A percentile compares a stretch with the other conserved stretches of the same genome.
These are phyloP conservation scores for Eucalyptus cloeziana DNA, from an alignment of 345 rosid genomes.

Conservation along the genomic window DNA sequence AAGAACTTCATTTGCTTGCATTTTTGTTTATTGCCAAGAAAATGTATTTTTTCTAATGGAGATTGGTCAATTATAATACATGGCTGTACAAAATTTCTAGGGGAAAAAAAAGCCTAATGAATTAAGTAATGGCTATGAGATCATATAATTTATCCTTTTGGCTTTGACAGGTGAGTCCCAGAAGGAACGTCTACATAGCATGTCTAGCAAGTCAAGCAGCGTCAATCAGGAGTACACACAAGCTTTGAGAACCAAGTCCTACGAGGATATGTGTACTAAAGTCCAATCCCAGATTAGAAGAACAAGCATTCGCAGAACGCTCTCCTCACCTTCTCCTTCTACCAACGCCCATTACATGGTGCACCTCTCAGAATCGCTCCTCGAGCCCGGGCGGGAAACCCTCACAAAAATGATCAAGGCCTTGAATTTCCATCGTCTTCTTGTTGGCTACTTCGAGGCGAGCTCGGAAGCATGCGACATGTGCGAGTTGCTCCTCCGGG, in stretches of 20 bases:
- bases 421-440: constrained; percentile 24
- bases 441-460: constrained; percentile 42
- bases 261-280: constrained; percentile 50
- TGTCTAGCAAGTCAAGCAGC: constrained; percentile 13
- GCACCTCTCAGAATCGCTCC: constrained; percentile 51
- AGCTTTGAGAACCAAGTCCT: constrained; percentile 77
- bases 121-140: not conserved
- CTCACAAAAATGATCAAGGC: constrained; percentile 17
- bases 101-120: not conserved
- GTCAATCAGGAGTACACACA: constrained; percentile 75
- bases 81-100: not conserved
- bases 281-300: constrained; percentile 34
- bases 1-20: not conserved
- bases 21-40: not conserved
- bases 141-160: not conserved
- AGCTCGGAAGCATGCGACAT: constrained; percentile 41
- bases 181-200: not conserved
- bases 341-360: not conserved
- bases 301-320: constrained; percentile 4
- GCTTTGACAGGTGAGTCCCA: not conserved
- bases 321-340: not conserved
- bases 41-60: not conserved
- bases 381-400: constrained; percentile 49
- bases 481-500: constrained; percentile 57
- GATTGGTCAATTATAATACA: not conserved